Percentiles rank a stretch among this genome's conserved stretches.
Conservation (phyloP, 768 basidiomycete genomes). For the Candolleomyces eurysporus region DNA sequence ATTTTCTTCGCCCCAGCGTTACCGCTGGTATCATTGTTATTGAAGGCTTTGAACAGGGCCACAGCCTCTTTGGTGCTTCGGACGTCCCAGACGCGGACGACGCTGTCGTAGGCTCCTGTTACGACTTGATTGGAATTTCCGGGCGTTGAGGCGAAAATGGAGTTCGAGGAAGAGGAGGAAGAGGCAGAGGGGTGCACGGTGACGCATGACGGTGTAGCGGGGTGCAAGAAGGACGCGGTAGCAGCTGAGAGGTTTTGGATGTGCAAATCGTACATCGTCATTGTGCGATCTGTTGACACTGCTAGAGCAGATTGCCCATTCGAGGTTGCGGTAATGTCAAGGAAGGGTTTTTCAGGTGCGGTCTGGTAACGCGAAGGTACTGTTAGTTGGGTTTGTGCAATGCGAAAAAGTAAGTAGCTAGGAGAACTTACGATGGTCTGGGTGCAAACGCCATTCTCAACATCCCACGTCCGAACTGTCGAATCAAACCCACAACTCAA, state of each 20-base stretch:
- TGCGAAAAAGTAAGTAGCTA: background rate
- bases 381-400: background rate
- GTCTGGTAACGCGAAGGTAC: conserved; percentile 36
- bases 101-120: conserved; percentile 79
- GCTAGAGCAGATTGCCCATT: conserved; percentile 50
- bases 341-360: conserved; percentile 72
- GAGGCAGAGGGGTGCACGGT: conserved; percentile 14
- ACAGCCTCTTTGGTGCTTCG: conserved; percentile 66
- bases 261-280: conserved; percentile 70
- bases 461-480: conserved; percentile 85
- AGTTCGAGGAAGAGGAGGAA: too few relatives aligned
- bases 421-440: conserved; percentile 59
- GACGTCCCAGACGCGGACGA: conserved; percentile 77
- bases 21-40: too few relatives aligned
- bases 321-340: conserved; percentile 52
- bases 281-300: conserved; percentile 72
- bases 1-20: conserved; percentile 48
- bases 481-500: conserved; percentile 89
- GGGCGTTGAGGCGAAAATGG: too few relatives aligned
- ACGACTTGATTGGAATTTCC: conserved; percentile 51
- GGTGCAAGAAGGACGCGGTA: conserved; percentile 37
- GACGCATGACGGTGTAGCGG: conserved; percentile 69
- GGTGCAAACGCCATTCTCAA: conserved; percentile 69
- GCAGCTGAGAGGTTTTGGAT: conserved; percentile 22
- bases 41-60: conserved; percentile 54